These are phyloP conservation scores for Cyberlindnera nakhonratchasimensis DNA, from an alignment of 805 yeast genomes.

Conservation along the genomic window DNA sequence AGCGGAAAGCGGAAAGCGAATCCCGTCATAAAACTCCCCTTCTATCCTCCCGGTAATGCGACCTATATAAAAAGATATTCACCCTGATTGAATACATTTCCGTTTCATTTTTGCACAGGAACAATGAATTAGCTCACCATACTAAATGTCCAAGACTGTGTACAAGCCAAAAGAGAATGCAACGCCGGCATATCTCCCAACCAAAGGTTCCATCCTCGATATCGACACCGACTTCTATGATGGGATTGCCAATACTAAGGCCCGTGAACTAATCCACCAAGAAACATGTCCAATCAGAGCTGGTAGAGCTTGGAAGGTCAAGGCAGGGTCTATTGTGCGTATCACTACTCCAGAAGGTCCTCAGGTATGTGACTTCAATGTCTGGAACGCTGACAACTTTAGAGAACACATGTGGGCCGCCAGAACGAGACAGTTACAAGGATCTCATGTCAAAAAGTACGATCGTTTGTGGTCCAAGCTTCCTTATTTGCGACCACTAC, in stretches of 20 bases:
- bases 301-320: slow-evolving; percentile 61
- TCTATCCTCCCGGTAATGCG: too few relatives aligned
- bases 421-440: slow-evolving; percentile 61
- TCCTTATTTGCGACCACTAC: slow-evolving; percentile 62
- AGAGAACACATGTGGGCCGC: slow-evolving; percentile 69
- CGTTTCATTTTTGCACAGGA: too few relatives aligned
- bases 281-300: slow-evolving; percentile 50
- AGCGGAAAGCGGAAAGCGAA: too few relatives aligned
- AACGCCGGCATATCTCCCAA: slow-evolving; percentile 54
- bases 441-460: slow-evolving; percentile 56
- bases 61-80: too few relatives aligned
- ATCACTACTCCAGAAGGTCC: slow-evolving; percentile 66
- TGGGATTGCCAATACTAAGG: slow-evolving; percentile 40
- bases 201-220: slow-evolving; percentile 48
- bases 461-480: slow-evolving; percentile 65
- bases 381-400: slow-evolving; percentile 59
- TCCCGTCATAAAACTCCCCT: too few relatives aligned
- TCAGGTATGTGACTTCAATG: slow-evolving; percentile 66
- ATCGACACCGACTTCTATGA: slow-evolving; percentile 48
- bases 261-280: slow-evolving; percentile 38
- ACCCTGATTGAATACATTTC: too few relatives aligned
- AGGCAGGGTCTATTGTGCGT: slow-evolving; percentile 55
- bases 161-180: slow-evolving; percentile 34
- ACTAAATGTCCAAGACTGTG: slow-evolving; percentile 23
- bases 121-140: too few relatives aligned